A percentile compares a stretch with the other conserved stretches of the same genome.
Conservation (phyloP, 495 filamentous ascomycete genomes). For the Talaromyces wortmannii region DNA sequence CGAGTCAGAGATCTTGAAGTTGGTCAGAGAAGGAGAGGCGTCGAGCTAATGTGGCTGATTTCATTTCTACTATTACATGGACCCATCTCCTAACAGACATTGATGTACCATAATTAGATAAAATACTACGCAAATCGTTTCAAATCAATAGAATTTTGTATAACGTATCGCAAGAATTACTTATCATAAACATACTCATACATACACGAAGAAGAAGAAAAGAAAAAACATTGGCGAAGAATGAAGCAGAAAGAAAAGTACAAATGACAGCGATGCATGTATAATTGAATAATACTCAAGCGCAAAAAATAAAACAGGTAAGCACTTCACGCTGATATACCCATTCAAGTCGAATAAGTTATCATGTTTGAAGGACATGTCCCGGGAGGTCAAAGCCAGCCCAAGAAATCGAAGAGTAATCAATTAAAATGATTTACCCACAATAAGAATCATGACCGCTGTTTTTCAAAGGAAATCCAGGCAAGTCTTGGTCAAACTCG, state of each 20-base stretch:
- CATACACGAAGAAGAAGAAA: slow-evolving; percentile 3
- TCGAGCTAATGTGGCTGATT: neutral
- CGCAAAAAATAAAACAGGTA: no score
- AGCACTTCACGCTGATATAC: no score
- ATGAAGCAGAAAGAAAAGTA: neutral
- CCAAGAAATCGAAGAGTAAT: neutral
- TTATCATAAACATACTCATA: slow-evolving; percentile 7
- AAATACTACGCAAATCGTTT: no score
- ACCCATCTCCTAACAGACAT: neutral
- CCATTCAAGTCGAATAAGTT: no score
- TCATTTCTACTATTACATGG: neutral
- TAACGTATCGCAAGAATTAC: slow-evolving; percentile 13
- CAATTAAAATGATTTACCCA: neutral
- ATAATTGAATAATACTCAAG: no score
- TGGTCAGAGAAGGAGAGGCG: slow-evolving; percentile 50
- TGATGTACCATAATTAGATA: no score
- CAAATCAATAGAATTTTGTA: slow-evolving; percentile 8
- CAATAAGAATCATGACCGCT: neutral
- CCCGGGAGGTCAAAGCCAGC: no score
- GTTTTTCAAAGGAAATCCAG: neutral
- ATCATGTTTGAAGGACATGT: no score
- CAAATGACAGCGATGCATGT: neutral
- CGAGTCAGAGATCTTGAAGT: slow-evolving; percentile 77
- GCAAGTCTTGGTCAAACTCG: neutral
- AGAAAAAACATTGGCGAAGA: slow-evolving; percentile 19